These are phyloP conservation scores for Metarhizium guizhouense DNA, from an alignment of 2,329 filamentous ascomycete species.

Conservation along the genomic window DNA sequence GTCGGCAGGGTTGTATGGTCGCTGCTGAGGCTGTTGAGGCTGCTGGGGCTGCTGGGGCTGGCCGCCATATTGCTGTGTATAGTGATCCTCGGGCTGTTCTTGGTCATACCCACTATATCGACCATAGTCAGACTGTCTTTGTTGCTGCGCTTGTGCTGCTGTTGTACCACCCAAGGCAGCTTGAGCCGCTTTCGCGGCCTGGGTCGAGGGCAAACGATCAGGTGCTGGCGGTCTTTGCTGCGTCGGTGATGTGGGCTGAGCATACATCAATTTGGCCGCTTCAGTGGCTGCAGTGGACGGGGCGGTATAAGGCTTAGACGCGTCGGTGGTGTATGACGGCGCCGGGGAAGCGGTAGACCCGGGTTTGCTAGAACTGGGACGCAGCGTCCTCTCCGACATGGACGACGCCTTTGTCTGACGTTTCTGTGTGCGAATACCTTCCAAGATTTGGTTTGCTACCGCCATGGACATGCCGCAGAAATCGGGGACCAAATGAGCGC, in stretches of 20 bases:
- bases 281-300: constrained; percentile 42
- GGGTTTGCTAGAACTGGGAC: constrained; percentile 39
- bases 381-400: constrained; percentile 59
- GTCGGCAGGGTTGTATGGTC: constrained; percentile 68
- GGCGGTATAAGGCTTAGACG: neutral
- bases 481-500: constrained; percentile 91
- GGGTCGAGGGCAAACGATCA: constrained; percentile 43
- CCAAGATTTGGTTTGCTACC: constrained; percentile 85
- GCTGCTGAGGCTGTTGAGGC: constrained; percentile 30
- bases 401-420: constrained; percentile 49
- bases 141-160: constrained; percentile 25
- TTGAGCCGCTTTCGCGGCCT: constrained; percentile 49
- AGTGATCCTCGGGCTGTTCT: constrained; percentile 26
- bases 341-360: constrained; percentile 30
- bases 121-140: constrained; percentile 24
- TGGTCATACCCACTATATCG: constrained; percentile 24
- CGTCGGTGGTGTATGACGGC: constrained; percentile 16
- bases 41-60: constrained; percentile 14
- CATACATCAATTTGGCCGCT: constrained; percentile 56
- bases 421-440: constrained; percentile 75
- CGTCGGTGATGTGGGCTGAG: constrained; percentile 42
- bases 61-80: constrained; percentile 23
- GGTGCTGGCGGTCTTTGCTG: constrained; percentile 41
- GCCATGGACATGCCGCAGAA: constrained; percentile 99
- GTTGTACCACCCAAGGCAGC: constrained; percentile 45